Percentiles rank a stretch among this genome's conserved stretches.
phyloP scores from a whole-genome alignment of 192 early-diverging fungal species.

The Podila clonocystis region DNA sequence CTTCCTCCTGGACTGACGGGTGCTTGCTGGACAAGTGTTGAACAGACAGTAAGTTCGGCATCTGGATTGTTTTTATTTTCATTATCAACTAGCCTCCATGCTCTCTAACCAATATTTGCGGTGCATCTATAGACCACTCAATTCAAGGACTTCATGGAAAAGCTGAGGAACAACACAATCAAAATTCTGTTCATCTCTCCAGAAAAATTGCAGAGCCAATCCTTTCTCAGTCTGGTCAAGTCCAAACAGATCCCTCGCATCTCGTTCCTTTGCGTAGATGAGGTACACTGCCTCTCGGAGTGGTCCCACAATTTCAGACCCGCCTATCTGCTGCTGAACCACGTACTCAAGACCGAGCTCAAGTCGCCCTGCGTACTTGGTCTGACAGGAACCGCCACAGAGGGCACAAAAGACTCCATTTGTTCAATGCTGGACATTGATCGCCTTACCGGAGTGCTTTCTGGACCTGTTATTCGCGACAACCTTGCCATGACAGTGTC shows the following conservation, averaged over 20 bases:
- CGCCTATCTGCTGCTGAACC: slow-evolving; percentile 69
- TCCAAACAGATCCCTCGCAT: slow-evolving; percentile 61
- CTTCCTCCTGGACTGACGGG: slow-evolving; percentile 69
- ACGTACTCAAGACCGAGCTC: slow-evolving; percentile 58
- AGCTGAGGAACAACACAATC: slow-evolving; percentile 55
- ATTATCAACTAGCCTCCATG: slow-evolving; percentile 13
- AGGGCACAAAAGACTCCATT: slow-evolving; percentile 58
- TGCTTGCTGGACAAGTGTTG: slow-evolving; percentile 68
- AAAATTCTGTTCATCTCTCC: slow-evolving; percentile 83
- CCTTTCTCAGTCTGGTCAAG: slow-evolving; percentile 64
- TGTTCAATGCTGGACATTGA: slow-evolving; percentile 70
- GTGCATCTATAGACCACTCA: slow-evolving; percentile 26
- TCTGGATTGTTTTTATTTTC: not conserved
- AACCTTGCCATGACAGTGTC: slow-evolving; percentile 74
- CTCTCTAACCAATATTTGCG: not conserved
- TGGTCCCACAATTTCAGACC: slow-evolving; percentile 90
- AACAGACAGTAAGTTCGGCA: slow-evolving; percentile 17
- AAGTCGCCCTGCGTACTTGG: slow-evolving; percentile 65
- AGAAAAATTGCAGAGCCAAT: slow-evolving; percentile 72
- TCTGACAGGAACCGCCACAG: slow-evolving; percentile 80
- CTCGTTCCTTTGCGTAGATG: slow-evolving; percentile 77
- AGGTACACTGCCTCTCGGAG: slow-evolving; percentile 85
- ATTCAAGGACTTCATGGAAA: slow-evolving; percentile 51
- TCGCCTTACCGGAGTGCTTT: slow-evolving; percentile 58
- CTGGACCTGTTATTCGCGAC: slow-evolving; percentile 59